Base-by-base conservation (phyloP, 768 basidiomycete species). In the Xerocomellus dryophilus region DNA sequence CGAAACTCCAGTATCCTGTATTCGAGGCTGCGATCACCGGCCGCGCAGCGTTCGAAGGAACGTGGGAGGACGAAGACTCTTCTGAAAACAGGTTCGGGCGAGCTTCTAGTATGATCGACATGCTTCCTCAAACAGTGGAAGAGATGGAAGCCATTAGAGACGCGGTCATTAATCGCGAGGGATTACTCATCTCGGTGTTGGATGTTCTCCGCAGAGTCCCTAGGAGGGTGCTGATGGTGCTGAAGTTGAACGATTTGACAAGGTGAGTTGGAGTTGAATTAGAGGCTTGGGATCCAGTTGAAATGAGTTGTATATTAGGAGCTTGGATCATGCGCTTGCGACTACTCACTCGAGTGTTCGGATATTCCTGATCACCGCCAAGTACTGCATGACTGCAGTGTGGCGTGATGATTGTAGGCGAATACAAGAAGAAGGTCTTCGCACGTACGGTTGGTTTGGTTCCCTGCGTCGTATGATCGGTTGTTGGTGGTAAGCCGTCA, bases 21-120 rank as follows among this genome's bases (percentile, higher is more conserved):
- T 94, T 98, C 57, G 93, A 98, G 70, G 91, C 93, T 20, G 95
- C 95, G 14, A 85, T 98, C 42, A 98, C 95, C 60, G 84, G 84
- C 5, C 81, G 93, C 39, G 84, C 90, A 17, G 84, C 83, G 2
- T 70, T 96, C 50, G 81, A 85, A 65, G 86, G 84, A 31, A 76
- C 81, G 7, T 81, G 78, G 76, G 75, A 78, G 17, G 68, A 71
- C 18, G 72, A 69, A 10, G 68, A 70, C 4, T 65, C 74, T 18
- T 60, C 71, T 17, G 65, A 65, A 23, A 58, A 42, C n/a, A 45
- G 43, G 23, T 79, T 84, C 61, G 71, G 71, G 41, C 83, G 90
- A n/a, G 85, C 85, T 2, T 82, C 85, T 10, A 83, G 89, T 54
- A 79, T 94, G 77, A 79, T 93, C 34, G 87, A 93, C 38, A 78